Conservation (phyloP, 2,329 filamentous ascomycete species). For the Venturia nashicola region DNA sequence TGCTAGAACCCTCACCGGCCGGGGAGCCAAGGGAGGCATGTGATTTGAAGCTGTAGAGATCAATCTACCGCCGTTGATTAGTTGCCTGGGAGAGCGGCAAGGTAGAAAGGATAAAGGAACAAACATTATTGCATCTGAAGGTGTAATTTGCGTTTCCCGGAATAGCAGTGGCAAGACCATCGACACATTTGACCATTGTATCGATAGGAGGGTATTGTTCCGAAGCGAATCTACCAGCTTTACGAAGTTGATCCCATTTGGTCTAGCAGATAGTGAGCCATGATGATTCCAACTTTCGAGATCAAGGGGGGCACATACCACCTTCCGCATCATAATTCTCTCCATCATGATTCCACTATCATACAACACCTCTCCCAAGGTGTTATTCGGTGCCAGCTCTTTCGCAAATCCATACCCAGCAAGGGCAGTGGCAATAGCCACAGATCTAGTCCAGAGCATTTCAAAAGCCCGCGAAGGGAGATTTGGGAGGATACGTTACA, state of each 20-base stretch:
- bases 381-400: constrained; percentile 23
- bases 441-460: not conserved
- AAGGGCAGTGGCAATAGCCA: not conserved
- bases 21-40: constrained; percentile 41
- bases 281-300: constrained; percentile 2
- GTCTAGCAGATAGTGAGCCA: constrained; percentile 16
- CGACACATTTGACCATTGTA: constrained; percentile 21
- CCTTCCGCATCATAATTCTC: constrained; percentile 23
- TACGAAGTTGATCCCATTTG: constrained; percentile 23
- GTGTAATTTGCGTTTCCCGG: constrained; percentile 22
- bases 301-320: constrained; percentile 10
- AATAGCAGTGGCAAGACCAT: constrained; percentile 25
- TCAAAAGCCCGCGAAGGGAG: not conserved
- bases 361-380: constrained; percentile 24
- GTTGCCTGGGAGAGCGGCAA: not conserved
- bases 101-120: not conserved
- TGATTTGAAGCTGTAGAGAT: constrained; percentile 43
- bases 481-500: not conserved
- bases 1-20: constrained; percentile 30
- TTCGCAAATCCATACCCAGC: not conserved
- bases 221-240: constrained; percentile 22
- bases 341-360: constrained; percentile 27
- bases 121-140: constrained; percentile 26
- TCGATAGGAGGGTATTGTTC: constrained; percentile 22
- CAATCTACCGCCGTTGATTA: constrained; percentile 23